Base-by-base conservation (phyloP, 2,329 filamentous ascomycete species). In the Domatiomyces catenatus region DNA sequence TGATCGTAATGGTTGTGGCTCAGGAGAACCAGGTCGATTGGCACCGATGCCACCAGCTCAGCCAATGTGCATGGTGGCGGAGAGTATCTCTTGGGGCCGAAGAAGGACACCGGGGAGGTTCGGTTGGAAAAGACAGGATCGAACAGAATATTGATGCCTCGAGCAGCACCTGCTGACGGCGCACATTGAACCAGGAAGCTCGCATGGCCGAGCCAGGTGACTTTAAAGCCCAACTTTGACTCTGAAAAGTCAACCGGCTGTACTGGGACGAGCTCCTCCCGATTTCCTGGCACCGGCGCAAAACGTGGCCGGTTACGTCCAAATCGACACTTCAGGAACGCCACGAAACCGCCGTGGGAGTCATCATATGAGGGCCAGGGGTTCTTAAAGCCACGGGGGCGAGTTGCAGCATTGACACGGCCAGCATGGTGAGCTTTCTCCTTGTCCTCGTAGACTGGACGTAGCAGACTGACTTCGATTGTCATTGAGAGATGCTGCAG, bases 1-100 rank as follows among this genome's bases (percentile, higher is more conserved):
- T 78, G 75, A 55, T 78, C 74, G 56, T 76, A 77, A 57, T 78
- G 75, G 55, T 76, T 74, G 59, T 79, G 75, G 49, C 69, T 74
- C 46, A 78, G 75, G 51, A 69, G 63, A 2, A 78, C 66, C 2
- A 72, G 59, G 50, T 79, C 75, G 8, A 77, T 63, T 3, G 52
- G 50, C 32, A 58, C 46, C 7, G 48, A 39, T 1, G 72, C 66
- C 0, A 75, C 75, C 2, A 77, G 58, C 17, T 75, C 72, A 2
- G 70, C 63, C 2, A 75, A 56, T 0, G 59, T 56, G 57, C 74
- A 77, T 0, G 75, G 75, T 3, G 72, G 65, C 2, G 70, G 72
- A 12, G 70, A 72, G 50, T 75, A 75, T 32, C 75, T 65, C 48
- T 73, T 71, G 0, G 75, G 75, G 0, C 75, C 75, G 0, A 70